Evolutionary conservation across 306 rosid species (phyloP).

Genomic region (Rosa persica): DNA sequence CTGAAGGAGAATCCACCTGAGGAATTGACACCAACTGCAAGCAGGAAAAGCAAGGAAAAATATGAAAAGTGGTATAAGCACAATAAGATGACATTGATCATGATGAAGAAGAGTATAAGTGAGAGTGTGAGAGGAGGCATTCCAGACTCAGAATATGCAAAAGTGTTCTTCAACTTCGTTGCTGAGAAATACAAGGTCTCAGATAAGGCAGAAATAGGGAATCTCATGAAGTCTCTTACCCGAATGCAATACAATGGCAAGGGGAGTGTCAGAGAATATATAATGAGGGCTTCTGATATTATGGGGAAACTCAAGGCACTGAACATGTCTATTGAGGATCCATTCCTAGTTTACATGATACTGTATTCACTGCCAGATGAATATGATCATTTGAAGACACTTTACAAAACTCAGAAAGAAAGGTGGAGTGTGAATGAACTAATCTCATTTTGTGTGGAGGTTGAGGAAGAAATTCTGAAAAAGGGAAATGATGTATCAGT

Average conservation of each 20-base stretch:
- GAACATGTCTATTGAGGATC: background rate
- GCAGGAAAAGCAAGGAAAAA: background rate
- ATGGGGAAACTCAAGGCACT: background rate
- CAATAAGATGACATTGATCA: background rate
- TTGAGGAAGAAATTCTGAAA: background rate
- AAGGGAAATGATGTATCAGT: background rate
- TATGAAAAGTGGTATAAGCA: background rate
- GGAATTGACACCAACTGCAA: background rate
- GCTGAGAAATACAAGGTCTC: background rate
- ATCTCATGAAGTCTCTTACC: background rate
- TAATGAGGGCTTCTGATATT: background rate
- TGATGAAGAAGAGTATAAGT: background rate
- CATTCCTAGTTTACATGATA: background rate
- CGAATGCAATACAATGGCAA: background rate
- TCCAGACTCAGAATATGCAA: background rate
- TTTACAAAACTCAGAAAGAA: background rate
- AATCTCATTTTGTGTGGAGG: background rate
- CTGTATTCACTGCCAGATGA: background rate
- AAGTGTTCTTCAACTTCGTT: no score
- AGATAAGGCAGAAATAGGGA: background rate
- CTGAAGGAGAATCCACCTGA: background rate
- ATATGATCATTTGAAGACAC: background rate
- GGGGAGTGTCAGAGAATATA: background rate
- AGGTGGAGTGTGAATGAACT: background rate
- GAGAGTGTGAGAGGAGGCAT: background rate